Percentiles rank a stretch among this genome's conserved stretches.
These are phyloP conservation scores for Zygosaccharomyces rouxii DNA, from an alignment of 805 yeast genomes.

Conservation along the genomic window DNA sequence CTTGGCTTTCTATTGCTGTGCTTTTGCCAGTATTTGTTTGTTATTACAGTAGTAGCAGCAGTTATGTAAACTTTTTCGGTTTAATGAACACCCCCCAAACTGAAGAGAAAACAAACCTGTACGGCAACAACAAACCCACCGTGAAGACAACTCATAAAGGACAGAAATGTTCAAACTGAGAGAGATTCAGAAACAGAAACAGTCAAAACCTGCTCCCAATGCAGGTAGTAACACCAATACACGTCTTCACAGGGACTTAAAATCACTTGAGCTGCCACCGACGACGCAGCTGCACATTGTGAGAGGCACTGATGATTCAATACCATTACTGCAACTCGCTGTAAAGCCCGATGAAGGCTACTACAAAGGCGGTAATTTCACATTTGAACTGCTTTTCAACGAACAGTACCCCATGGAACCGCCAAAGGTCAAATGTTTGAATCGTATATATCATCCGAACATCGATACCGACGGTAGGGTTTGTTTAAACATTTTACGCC, in stretches of 20 bases:
- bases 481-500: constrained; percentile 84
- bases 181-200: background rate
- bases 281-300: constrained; percentile 14
- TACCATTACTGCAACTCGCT: constrained; percentile 18
- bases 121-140: background rate
- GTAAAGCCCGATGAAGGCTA: constrained; percentile 31
- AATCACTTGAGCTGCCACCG: constrained; percentile 26
- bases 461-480: constrained; percentile 88
- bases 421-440: constrained; percentile 71
- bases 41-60: too few relatives aligned
- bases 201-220: background rate
- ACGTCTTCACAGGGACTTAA: constrained; percentile 28
- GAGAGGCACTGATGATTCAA: constrained; percentile 7
- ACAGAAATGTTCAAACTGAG: constrained; percentile 4
- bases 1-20: background rate
- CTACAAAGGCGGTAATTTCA: constrained; percentile 37
- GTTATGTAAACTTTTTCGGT: too few relatives aligned
- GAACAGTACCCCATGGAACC: constrained; percentile 87
- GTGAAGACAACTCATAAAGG: background rate
- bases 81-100: too few relatives aligned
- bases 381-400: constrained; percentile 60
- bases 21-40: background rate
- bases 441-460: constrained; percentile 87
- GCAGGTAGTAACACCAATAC: background rate
- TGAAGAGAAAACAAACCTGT: background rate